Evolutionary conservation across 2,329 filamentous ascomycete species (phyloP).

Genomic region (Aureobasidium musti): DNA sequence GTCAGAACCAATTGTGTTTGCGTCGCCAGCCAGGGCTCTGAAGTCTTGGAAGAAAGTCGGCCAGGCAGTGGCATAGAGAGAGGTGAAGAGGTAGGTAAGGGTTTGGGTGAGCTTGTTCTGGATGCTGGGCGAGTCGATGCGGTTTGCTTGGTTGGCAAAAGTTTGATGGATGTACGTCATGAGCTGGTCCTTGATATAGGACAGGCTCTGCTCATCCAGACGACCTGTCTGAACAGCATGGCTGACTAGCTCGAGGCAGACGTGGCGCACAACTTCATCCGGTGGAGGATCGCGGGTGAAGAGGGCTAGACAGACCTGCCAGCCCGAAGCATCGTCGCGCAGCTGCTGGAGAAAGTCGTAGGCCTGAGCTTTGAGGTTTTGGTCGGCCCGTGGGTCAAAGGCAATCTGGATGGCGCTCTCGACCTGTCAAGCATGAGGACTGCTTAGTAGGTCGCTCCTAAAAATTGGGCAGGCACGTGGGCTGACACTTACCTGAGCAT

Average conservation of each 20-base stretch:
- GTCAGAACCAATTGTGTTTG: slow-evolving; percentile 56
- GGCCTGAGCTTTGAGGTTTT: slow-evolving; percentile 75
- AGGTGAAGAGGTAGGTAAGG: slow-evolving; percentile 87
- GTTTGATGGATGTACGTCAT: slow-evolving; percentile 76
- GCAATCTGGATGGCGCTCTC: slow-evolving; percentile 95
- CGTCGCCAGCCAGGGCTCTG: slow-evolving; percentile 69
- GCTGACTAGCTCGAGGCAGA: slow-evolving; percentile 90
- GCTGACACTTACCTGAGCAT: slow-evolving; percentile 29
- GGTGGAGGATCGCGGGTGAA: slow-evolving; percentile 76
- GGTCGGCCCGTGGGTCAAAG: slow-evolving; percentile 77
- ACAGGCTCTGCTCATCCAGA: slow-evolving; percentile 70
- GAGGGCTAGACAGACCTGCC: slow-evolving; percentile 84
- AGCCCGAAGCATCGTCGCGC: slow-evolving; percentile 77
- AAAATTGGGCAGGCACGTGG: neutral
- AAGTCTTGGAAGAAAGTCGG: slow-evolving; percentile 90
- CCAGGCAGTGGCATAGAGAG: slow-evolving; percentile 84
- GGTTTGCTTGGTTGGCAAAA: slow-evolving; percentile 61
- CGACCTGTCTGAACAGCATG: slow-evolving; percentile 80
- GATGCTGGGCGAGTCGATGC: slow-evolving; percentile 71
- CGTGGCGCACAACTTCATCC: slow-evolving; percentile 82
- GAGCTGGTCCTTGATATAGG: slow-evolving; percentile 76
- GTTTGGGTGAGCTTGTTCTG: slow-evolving; percentile 99
- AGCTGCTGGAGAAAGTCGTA: slow-evolving; percentile 78
- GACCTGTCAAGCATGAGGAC: slow-evolving; percentile 58
- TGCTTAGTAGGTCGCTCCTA: neutral